phyloP scores from a whole-genome alignment of 176 grass and related monocot species.

The Hyparrhenia diplandra region DNA sequence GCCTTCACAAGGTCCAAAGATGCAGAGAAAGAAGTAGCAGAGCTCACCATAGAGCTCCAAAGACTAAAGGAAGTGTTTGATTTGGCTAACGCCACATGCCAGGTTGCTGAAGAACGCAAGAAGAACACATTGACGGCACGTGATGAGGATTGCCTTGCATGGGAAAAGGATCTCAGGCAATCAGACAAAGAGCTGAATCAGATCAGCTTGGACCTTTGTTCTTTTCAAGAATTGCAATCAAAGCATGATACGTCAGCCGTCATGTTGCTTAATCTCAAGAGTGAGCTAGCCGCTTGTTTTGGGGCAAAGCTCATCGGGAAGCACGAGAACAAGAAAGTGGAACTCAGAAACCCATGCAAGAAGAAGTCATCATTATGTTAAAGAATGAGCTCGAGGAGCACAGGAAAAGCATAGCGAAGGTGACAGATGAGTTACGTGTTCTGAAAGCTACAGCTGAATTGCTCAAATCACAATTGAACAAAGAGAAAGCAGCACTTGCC shows the following conservation, averaged over 20 bases:
- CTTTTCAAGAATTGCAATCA: constrained; percentile 47
- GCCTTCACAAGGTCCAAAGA: constrained; percentile 37
- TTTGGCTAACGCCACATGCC: constrained; percentile 32
- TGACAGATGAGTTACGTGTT: constrained; percentile 34
- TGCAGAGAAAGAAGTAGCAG: constrained; percentile 43
- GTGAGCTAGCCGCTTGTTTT: constrained; percentile 41
- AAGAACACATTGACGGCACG: constrained; percentile 8
- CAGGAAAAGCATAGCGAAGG: constrained; percentile 38
- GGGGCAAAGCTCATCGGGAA: constrained; percentile 35
- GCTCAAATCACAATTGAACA: constrained; percentile 52
- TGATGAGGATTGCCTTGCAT: constrained; percentile 49
- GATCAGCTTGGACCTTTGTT: constrained; percentile 45
- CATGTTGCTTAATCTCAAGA: constrained; percentile 45
- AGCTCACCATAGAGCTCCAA: constrained; percentile 46
- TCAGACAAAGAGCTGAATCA: constrained; percentile 50
- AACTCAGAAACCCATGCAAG: constrained; percentile 24
- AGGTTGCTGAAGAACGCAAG: constrained; percentile 53
- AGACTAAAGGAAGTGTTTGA: constrained; percentile 42
- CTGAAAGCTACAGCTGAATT: constrained; percentile 35
- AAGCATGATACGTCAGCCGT: constrained; percentile 37
- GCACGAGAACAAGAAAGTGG: constrained; percentile 33
- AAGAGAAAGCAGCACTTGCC: constrained; percentile 45
- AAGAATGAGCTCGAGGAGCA: constrained; percentile 49
- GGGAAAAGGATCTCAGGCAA: constrained; percentile 54
- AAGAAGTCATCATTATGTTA: constrained; percentile 31